Base-by-base conservation (phyloP, 352 stramenopile species). In the Phytophthora palmivora region DNA sequence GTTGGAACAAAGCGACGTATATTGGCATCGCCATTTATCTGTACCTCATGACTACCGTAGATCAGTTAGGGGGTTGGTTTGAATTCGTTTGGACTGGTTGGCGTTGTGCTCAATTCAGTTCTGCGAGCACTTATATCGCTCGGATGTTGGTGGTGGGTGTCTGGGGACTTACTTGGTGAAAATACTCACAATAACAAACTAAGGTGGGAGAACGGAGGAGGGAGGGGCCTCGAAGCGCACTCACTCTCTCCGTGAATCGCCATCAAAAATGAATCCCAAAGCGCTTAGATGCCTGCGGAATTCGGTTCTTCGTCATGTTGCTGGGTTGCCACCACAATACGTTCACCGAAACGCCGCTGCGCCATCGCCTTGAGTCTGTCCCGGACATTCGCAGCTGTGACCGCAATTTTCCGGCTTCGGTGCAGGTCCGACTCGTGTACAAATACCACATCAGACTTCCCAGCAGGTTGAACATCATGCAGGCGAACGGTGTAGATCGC, bases 401-500 rank as follows among this genome's bases (percentile, higher is more conserved):
- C 66, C 38, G 54, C 74, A 36, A 80, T 74, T 44, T 62, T 71
- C 12, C 74, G 65, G 7, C 54, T 71, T 18, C 81, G 79, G 42
- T 78, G 55, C 41, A 94, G 51, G 55, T 94, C 84, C 45, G 74
- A 84, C 59, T 91, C 84, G 46, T 82, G 84, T 12, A 92, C 84
- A 58, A 86, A 94, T 19, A 94, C 84, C 18, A 86, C 43, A 53
- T 92, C 70, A 1, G 72, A 88, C 56, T 89, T 71, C 1, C 78
- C 78, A 6, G 44, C 49, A 21, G 68, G 58, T 55, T 83, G 76
- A 16, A 54, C 21, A 6, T 79, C 58, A 52, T 83, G 68, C 34
- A 94, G 67, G 24, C 78, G 82, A 50, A 94, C 81, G n/a, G 78
- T 88, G 64, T 94, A 94, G 50, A 94, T 94, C 39, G 66, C 73